These are phyloP conservation scores for Fragaria vesca DNA, from an alignment of 306 rosid species.

Conservation along the genomic window DNA sequence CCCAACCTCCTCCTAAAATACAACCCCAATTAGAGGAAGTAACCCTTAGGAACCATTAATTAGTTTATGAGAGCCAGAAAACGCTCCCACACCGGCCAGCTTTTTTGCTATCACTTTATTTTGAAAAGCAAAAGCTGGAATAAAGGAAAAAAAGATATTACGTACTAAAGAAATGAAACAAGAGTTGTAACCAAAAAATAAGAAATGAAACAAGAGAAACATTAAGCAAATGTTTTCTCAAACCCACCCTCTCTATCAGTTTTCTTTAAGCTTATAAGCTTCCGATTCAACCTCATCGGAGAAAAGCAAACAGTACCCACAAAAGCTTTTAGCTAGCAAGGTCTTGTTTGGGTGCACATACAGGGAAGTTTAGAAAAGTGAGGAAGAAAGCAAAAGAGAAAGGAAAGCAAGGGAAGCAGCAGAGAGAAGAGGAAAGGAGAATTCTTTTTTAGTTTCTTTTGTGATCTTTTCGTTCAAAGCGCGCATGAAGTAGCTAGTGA, in stretches of 20 bases:
- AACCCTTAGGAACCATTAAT: slow-evolving; percentile 34
- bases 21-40: slow-evolving; percentile 58
- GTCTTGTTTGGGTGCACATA: slow-evolving; percentile 53
- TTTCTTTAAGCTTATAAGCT: slow-evolving; percentile 39
- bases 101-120: slow-evolving; percentile 57
- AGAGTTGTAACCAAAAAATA: background rate
- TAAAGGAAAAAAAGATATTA: slow-evolving; percentile 40
- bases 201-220: slow-evolving; percentile 40
- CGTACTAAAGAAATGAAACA: slow-evolving; percentile 42
- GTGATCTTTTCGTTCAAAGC: slow-evolving; percentile 22
- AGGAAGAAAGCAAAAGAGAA: slow-evolving; percentile 28
- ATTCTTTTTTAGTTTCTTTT: background rate
- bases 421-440: slow-evolving; percentile 3
- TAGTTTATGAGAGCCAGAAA: slow-evolving; percentile 36
- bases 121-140: slow-evolving; percentile 52
- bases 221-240: slow-evolving; percentile 46
- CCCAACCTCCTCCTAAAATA: slow-evolving; percentile 48
- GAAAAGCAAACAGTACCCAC: slow-evolving; percentile 44
- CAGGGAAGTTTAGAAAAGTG: slow-evolving; percentile 39
- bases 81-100: slow-evolving; percentile 55
- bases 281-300: slow-evolving; percentile 40
- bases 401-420: slow-evolving; percentile 15
- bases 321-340: slow-evolving; percentile 52
- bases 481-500: slow-evolving; percentile 7
- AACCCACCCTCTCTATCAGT: slow-evolving; percentile 47